Base-by-base conservation (phyloP, 139 green algal species). In the Limnomonas spitsbergensis region DNA sequence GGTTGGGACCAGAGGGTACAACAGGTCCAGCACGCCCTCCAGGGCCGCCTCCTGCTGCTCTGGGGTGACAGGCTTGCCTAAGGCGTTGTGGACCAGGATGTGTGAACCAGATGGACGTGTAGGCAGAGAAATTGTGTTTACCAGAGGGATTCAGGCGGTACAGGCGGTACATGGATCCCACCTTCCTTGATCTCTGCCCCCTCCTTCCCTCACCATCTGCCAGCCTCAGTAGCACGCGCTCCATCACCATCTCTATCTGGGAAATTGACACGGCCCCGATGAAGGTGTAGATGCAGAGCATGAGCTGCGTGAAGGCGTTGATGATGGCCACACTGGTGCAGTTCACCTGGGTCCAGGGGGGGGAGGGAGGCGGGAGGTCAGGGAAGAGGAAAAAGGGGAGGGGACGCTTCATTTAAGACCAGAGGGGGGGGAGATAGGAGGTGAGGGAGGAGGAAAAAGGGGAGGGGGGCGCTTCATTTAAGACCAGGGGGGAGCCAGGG, bases 11-110 rank as follows among this genome's bases (percentile, higher is more conserved):
- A n/a, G n/a, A n/a, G n/a, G n/a, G n/a, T n/a, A n/a, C n/a, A n/a
- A 93, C 7, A 99, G 90, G 82, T 98, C 95, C 32, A 98, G 86
- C 27, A 99, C 66, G 1, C 86, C 90, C 86, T 99, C 95, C 67
- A 98, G 78, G 26, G 95, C 95, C 20, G 89, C 92, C 75, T 97
- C 92, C 87, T 88, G 86, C 82, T 88, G 86, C 56, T 69, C 56
- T 69, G 20, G 14, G 14, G 47, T n/a, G 47, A n/a, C 24, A 14
- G 20, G 14, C 14, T 61, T 61, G 14, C 24, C 20, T 56, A 56
- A 56, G 47, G 47, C 9, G 20, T 56, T 56, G 9, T n/a, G 47
- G 47, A n/a, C n/a, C n/a, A n/a, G n/a, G n/a, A n/a, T n/a, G n/a
- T n/a, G n/a, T n/a, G n/a, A n/a, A n/a, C n/a, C n/a, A n/a, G n/a